Evolutionary conservation across 495 filamentous ascomycete genomes (phyloP), one percentile per base, ranked within the genome.

Genomic region (Podospora pseudocomata): DNA sequence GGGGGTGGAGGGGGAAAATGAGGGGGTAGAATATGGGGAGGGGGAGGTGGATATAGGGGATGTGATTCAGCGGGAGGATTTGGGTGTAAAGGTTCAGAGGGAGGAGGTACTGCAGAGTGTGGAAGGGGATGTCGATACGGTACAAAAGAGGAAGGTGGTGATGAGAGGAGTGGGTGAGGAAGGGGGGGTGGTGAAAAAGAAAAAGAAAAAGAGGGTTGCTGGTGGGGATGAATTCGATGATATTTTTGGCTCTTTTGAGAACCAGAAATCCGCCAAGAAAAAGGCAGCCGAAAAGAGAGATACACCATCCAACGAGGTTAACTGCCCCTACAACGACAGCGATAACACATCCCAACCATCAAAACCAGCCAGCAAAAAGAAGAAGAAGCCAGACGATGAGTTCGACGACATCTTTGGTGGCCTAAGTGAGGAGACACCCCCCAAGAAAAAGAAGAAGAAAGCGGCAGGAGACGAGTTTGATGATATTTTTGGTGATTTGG

Each of bases 401-500:
- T 72, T 75, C 59, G 72, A 77, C 20, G 68, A 74, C 44, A 70
- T 77, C 63, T 76, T 76, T 63, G 63, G 67, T 15, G 57, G 64
- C 0, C 55, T 74, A 11, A 16, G 39, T 16, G 15, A 16, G 4
- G 65, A 68, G 23, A 30, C 27, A 34, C 0, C 13, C 11, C 23
- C 32, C 49, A 62, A 62, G 59, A 63, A 65, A 44, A 69, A 0
- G 61, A 64, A 57, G 16, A 65, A 20, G 20, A 13, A 23, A 19
- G n/a, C 5, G 4, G 74, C 67, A 58, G 76, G 64, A 63, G 78
- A 74, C 65, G 73, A 74, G 63, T 79, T 81, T 13, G 80, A 82
- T 27, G 71, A 69, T 55, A 71, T 82, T n/a, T 82, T 82, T 63
- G 68, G 65, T 13, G 13, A 32, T 2, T 57, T 73, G 5, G 58